These are phyloP conservation scores for Dendrocalamus latiflorus DNA, from an alignment of 202 grass and related monocot genomes.

Conservation along the genomic window DNA sequence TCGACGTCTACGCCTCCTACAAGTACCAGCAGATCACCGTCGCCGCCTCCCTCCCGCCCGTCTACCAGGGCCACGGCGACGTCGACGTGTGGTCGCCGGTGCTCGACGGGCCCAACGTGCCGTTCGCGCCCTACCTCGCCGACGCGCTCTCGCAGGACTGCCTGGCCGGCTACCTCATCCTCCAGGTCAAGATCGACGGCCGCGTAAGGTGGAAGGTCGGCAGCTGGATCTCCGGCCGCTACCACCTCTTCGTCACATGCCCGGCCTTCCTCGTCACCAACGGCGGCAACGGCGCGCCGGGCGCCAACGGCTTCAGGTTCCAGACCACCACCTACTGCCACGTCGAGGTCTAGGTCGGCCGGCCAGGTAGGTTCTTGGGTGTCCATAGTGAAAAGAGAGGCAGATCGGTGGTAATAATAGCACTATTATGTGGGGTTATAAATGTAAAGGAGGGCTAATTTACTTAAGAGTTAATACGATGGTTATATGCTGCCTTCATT, in stretches of 20 bases:
- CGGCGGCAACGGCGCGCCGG: slow-evolving; percentile 11
- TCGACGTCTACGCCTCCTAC: too few relatives aligned
- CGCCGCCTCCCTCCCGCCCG: slow-evolving; percentile 25
- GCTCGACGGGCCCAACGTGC: slow-evolving; percentile 44
- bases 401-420: slow-evolving; percentile 6
- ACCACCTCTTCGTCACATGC: slow-evolving; percentile 76
- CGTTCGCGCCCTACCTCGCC: slow-evolving; percentile 68
- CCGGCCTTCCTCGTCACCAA: slow-evolving; percentile 45
- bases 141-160: slow-evolving; percentile 41
- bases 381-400: slow-evolving; percentile 1
- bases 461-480: neutral
- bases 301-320: slow-evolving; percentile 39
- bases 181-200: slow-evolving; percentile 70
- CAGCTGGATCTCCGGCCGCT: slow-evolving; percentile 53
- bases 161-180: slow-evolving; percentile 47
- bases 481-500: neutral
- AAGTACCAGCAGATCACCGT: too few relatives aligned
- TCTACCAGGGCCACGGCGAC: slow-evolving; percentile 70
- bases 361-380: neutral
- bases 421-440: slow-evolving; percentile 13
- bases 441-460: slow-evolving; percentile 1
- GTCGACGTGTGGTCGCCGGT: slow-evolving; percentile 64
- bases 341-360: slow-evolving; percentile 47
- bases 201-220: slow-evolving; percentile 78
- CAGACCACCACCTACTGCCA: slow-evolving; percentile 64